Evolutionary conservation across 441 rosid genomes (phyloP).

Genomic region (Populus hybrid): DNA sequence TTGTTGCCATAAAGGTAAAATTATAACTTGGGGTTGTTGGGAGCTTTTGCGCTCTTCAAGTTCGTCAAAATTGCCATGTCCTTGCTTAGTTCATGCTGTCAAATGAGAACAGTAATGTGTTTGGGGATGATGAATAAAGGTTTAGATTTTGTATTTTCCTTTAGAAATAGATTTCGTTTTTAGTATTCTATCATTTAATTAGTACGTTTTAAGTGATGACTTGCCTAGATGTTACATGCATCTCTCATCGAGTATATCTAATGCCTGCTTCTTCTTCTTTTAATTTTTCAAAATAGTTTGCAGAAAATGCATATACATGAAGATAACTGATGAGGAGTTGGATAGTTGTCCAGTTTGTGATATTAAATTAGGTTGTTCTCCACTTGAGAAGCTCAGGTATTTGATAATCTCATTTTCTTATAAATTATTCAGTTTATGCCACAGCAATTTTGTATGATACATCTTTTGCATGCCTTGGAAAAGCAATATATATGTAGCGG

Average conservation of each 20-base stretch:
- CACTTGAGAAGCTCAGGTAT: conserved; percentile 66
- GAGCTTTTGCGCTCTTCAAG: neutral
- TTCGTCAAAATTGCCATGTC: neutral
- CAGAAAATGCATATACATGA: conserved; percentile 60
- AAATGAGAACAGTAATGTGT: neutral
- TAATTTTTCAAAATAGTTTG: conserved; percentile 42
- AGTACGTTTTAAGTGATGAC: neutral
- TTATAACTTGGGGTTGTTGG: neutral
- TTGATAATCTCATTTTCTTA: neutral
- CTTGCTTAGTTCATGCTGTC: neutral
- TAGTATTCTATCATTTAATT: neutral
- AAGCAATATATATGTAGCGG: neutral
- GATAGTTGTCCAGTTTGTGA: conserved; percentile 66
- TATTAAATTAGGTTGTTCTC: conserved; percentile 52
- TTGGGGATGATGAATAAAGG: neutral
- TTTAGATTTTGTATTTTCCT: neutral
- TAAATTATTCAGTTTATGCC: neutral
- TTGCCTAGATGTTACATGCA: neutral
- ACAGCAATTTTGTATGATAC: neutral
- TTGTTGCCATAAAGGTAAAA: neutral
- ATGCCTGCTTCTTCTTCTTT: neutral
- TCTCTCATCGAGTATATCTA: neutral
- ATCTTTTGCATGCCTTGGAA: neutral
- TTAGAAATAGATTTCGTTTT: neutral
- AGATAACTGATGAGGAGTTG: conserved; percentile 52